phyloP scores from a whole-genome alignment of 306 rosid genomes.

The Glycyrrhiza uralensis region DNA sequence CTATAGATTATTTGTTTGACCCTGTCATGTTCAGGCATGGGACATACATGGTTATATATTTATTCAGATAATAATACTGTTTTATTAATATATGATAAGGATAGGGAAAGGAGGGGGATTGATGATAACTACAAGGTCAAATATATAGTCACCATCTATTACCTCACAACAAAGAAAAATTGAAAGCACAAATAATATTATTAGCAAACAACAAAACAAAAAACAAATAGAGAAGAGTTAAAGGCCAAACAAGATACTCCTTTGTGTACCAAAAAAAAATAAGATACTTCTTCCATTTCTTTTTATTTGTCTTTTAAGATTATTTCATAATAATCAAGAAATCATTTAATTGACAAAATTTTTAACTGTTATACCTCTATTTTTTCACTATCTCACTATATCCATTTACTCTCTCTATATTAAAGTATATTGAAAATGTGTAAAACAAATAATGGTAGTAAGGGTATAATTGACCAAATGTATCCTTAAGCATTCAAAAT shows the following conservation, averaged over 20 bases:
- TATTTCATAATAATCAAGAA: too few species aligned
- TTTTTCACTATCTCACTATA: too few species aligned
- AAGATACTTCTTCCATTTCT: too few species aligned
- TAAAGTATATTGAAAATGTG: too few species aligned
- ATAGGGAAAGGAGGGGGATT: constrained; percentile 10
- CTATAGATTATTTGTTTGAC: not conserved
- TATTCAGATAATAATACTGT: constrained; percentile 28
- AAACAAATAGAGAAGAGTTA: not conserved
- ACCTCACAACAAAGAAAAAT: constrained; percentile 12
- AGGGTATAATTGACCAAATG: too few species aligned
- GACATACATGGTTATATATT: constrained; percentile 25
- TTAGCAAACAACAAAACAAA: not conserved
- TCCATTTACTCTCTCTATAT: too few species aligned
- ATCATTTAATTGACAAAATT: too few species aligned
- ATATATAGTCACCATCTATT: constrained; percentile 48
- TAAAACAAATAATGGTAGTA: too few species aligned
- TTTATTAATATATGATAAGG: not conserved
- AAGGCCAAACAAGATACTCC: not conserved
- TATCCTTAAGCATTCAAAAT: too few species aligned
- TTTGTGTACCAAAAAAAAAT: too few species aligned
- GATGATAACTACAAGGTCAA: constrained; percentile 47
- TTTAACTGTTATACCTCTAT: too few species aligned
- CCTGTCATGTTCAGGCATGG: constrained; percentile 21
- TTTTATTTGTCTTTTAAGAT: too few species aligned
- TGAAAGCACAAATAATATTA: constrained; percentile 21